phyloP scores from a whole-genome alignment of 441 rosid genomes.

The Brassica balearica region DNA sequence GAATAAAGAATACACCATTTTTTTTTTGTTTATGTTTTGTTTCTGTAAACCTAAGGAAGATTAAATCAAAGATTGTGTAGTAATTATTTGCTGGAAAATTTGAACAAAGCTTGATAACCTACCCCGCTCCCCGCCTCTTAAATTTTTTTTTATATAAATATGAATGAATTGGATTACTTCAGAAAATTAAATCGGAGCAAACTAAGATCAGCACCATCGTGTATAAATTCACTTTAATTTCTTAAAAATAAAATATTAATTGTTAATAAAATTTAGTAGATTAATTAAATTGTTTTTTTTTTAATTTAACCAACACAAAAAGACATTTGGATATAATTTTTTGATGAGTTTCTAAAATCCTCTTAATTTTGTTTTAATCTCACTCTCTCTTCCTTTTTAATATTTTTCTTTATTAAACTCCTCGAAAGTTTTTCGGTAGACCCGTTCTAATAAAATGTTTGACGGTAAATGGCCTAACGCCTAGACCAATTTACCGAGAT shows the following conservation, averaged over 20 bases:
- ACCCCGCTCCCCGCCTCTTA: neutral
- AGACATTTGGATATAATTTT: neutral
- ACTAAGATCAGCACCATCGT: neutral
- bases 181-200: neutral
- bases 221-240: neutral
- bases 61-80: neutral
- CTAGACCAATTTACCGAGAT: neutral
- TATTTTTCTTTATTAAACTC: neutral
- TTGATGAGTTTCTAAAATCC: neutral
- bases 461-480: neutral
- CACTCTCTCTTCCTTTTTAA: neutral
- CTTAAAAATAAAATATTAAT: too few relatives aligned
- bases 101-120: neutral
- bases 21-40: neutral
- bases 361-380: neutral
- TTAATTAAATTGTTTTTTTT: too few relatives aligned
- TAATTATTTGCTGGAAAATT: neutral
- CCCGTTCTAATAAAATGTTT: neutral
- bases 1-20: constrained; percentile 21
- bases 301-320: neutral
- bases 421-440: neutral
- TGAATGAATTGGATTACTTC: neutral
- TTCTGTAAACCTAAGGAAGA: neutral
- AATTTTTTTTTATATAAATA: neutral
- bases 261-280: neutral